These are phyloP conservation scores for Saraca asoca DNA, from an alignment of 331 rosid species.

Conservation along the genomic window DNA sequence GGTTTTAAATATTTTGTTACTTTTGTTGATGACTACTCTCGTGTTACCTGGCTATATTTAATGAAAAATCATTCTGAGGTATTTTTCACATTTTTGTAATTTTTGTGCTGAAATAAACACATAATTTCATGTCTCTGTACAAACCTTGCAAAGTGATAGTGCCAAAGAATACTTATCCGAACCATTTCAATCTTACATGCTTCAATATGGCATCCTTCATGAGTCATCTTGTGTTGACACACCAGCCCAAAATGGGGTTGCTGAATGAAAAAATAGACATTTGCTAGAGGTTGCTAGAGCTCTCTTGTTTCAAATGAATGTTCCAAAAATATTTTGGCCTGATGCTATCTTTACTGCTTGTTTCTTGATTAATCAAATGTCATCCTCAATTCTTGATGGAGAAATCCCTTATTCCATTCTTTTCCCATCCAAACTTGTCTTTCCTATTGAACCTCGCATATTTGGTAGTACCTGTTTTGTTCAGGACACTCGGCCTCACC, in stretches of 20 bases:
- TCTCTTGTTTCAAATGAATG: too few relatives aligned
- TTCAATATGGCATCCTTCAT: not conserved
- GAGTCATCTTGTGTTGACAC: not conserved
- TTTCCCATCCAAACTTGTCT: too few relatives aligned
- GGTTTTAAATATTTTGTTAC: constrained; percentile 2
- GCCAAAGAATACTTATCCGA: not conserved
- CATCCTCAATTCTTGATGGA: too few relatives aligned
- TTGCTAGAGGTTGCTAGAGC: too few relatives aligned
- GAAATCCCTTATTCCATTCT: too few relatives aligned
- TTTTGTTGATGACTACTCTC: not conserved
- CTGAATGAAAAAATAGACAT: not conserved
- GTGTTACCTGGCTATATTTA: not conserved
- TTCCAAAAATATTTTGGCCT: too few relatives aligned
- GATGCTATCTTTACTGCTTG: too few relatives aligned
- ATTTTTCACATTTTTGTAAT: not conserved
- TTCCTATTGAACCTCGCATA: too few relatives aligned
- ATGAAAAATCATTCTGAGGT: not conserved
- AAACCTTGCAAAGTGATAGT: not conserved
- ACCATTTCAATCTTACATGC: not conserved
- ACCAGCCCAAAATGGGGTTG: not conserved
- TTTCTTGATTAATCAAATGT: too few relatives aligned
- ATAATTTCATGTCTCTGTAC: too few relatives aligned
- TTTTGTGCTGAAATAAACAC: not conserved
- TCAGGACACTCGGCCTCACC: too few relatives aligned
- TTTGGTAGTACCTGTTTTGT: too few relatives aligned